Percentiles rank a stretch among this genome's conserved stretches.
These are phyloP conservation scores for Yarrowia deformans DNA, from an alignment of 805 yeast genomes.

Conservation along the genomic window DNA sequence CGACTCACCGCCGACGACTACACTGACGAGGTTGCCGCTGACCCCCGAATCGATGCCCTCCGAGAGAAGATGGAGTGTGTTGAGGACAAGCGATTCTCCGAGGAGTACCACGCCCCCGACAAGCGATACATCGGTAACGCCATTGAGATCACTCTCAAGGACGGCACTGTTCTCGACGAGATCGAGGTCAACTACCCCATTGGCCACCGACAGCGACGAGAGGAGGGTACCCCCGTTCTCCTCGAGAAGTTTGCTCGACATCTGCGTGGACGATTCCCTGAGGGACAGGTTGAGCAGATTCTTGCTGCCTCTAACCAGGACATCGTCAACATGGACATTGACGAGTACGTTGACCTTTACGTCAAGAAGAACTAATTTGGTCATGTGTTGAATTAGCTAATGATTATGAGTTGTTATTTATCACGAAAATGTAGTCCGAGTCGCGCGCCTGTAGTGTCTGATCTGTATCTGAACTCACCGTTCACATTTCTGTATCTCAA, in stretches of 20 bases:
- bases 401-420: slow-evolving; percentile 31
- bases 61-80: slow-evolving; percentile 63
- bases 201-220: slow-evolving; percentile 65
- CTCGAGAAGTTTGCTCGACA: slow-evolving; percentile 61
- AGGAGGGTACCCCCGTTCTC: slow-evolving; percentile 65
- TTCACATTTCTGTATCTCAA: too few relatives aligned
- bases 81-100: slow-evolving; percentile 58
- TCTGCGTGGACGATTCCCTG: slow-evolving; percentile 56
- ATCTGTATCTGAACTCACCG: too few relatives aligned
- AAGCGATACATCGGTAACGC: slow-evolving; percentile 68
- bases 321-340: slow-evolving; percentile 55
- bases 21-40: slow-evolving; percentile 58
- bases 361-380: slow-evolving; percentile 44
- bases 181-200: slow-evolving; percentile 63
- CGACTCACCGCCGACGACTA: slow-evolving; percentile 66
- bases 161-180: slow-evolving; percentile 62
- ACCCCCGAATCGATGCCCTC: slow-evolving; percentile 60
- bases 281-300: slow-evolving; percentile 53
- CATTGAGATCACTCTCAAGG: slow-evolving; percentile 58
- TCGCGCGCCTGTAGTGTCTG: too few relatives aligned
- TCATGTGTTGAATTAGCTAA: slow-evolving; percentile 8
- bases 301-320: slow-evolving; percentile 49
- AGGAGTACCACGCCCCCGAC: slow-evolving; percentile 63
- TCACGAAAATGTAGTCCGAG: too few relatives aligned
- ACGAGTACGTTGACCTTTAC: slow-evolving; percentile 58